These are phyloP conservation scores for Didymella glomerata DNA, from an alignment of 2,329 filamentous ascomycete genomes.

Conservation along the genomic window DNA sequence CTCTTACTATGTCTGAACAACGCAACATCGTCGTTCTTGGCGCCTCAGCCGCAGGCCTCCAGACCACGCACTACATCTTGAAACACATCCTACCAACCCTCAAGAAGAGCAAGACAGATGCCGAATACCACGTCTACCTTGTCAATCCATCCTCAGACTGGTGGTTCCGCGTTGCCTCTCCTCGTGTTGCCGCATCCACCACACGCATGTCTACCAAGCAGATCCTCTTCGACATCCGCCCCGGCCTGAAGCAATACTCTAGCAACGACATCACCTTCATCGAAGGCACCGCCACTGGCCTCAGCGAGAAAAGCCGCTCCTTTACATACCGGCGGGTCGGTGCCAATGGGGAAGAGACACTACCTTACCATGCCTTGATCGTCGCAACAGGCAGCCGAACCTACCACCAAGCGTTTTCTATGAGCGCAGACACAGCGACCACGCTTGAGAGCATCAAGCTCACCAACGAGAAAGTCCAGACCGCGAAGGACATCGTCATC, in stretches of 20 bases:
- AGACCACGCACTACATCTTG: conserved; percentile 47
- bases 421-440: conserved; percentile 45
- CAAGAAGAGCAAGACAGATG: conserved; percentile 36
- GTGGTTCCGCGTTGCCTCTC: conserved; percentile 63
- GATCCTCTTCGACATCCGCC: conserved; percentile 60
- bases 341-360: conserved; percentile 33
- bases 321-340: conserved; percentile 54
- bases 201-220: conserved; percentile 58
- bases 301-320: conserved; percentile 56
- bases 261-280: conserved; percentile 60
- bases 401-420: conserved; percentile 55
- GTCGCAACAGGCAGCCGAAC: conserved; percentile 64
- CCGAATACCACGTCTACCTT: conserved; percentile 61
- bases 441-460: conserved; percentile 45
- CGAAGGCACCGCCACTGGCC: conserved; percentile 57
- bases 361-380: conserved; percentile 64
- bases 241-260: conserved; percentile 60
- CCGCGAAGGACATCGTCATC: conserved; percentile 57
- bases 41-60: conserved; percentile 41
- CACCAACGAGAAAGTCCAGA: conserved; percentile 46
- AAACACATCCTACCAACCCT: conserved; percentile 48
- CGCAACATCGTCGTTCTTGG: conserved; percentile 50
- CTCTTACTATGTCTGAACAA: conserved; percentile 38
- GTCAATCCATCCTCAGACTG: conserved; percentile 63
- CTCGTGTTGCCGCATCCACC: conserved; percentile 61